Base-by-base conservation (phyloP, 2,329 filamentous ascomycete species). In the Bimuria novae-zelandiae region DNA sequence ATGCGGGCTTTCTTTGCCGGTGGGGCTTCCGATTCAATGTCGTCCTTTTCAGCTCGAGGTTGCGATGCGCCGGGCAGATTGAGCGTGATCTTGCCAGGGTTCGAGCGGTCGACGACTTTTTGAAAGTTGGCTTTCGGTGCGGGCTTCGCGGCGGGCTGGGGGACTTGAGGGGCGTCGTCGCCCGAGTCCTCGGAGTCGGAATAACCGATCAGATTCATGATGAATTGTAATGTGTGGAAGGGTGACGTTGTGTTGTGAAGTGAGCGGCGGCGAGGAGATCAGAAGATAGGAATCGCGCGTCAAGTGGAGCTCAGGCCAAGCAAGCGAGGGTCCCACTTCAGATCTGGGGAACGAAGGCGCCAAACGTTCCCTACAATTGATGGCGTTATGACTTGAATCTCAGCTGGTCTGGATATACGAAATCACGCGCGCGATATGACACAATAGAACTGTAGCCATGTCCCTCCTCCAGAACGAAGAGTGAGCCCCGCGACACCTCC, bases 41-140 rank as follows among this genome's bases (percentile, higher is more conserved):
- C 70, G 17, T 75, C 70, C 8, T 72, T 59, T 3, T 63, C 68
- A 11, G 76, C 70, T 43, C 76, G 74, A 21, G 70, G 63, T 33
- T 73, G 64, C 14, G 79, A 68, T 56, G 82, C 72, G 17, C 84
- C 79, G 3, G 90, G 86, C 12, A 97, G 83, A 62, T 83, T 90
- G 72, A 97, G 85, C 69, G 87, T 82, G 74, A 97, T 95, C 75
- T 92, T 95, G 74, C 88, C 86, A 7, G 89, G 85, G 69, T 92
- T 91, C 50, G 87, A 83, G 70, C 88, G 85, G 75, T 94, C 89
- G 74, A 96, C 85, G 50, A 94, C 84, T 73, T 92, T 92, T 67
- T 89, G 87, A 69, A 92, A 89, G 16, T 84, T 77, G 54, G 87
- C 82, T 72, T 90, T 78, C 41, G 71, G 59, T 59, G 52, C 72